These are phyloP conservation scores for Aspergillus indologenus DNA, from an alignment of 495 filamentous ascomycete genomes.

Conservation along the genomic window DNA sequence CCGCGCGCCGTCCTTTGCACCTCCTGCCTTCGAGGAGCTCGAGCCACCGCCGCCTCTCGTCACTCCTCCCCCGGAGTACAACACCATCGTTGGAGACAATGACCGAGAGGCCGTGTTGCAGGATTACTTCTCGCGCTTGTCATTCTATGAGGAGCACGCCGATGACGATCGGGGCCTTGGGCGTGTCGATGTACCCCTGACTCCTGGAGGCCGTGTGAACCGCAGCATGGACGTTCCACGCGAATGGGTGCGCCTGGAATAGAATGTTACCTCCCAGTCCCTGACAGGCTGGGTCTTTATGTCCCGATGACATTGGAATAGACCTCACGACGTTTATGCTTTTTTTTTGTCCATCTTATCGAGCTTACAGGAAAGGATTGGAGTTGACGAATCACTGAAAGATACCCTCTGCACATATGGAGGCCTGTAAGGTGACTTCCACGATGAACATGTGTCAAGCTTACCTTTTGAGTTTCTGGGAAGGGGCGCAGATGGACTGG, in stretches of 20 bases:
- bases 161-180: slow-evolving; percentile 51
- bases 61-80: slow-evolving; percentile 88
- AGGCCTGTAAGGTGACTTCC: neutral
- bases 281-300: neutral
- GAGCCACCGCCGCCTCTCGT: slow-evolving; percentile 78
- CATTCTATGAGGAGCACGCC: slow-evolving; percentile 55
- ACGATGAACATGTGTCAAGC: neutral
- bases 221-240: slow-evolving; percentile 65
- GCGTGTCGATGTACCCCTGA: slow-evolving; percentile 64
- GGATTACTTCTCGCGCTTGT: slow-evolving; percentile 81
- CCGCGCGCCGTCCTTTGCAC: slow-evolving; percentile 83
- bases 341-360: slow-evolving; percentile 8
- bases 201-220: slow-evolving; percentile 64
- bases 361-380: neutral
- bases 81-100: slow-evolving; percentile 75
- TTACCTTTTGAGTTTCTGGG: slow-evolving; percentile 2
- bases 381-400: slow-evolving; percentile 16
- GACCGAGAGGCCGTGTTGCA: slow-evolving; percentile 72
- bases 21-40: slow-evolving; percentile 86
- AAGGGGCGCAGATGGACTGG: slow-evolving; percentile 9
- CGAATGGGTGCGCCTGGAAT: slow-evolving; percentile 51
- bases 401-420: neutral
- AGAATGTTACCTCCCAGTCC: slow-evolving; percentile 29
- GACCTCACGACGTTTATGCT: slow-evolving; percentile 33
- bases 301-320: slow-evolving; percentile 1